These are phyloP conservation scores for Calocybe cyanea DNA, from an alignment of 768 basidiomycete species.

Conservation along the genomic window DNA sequence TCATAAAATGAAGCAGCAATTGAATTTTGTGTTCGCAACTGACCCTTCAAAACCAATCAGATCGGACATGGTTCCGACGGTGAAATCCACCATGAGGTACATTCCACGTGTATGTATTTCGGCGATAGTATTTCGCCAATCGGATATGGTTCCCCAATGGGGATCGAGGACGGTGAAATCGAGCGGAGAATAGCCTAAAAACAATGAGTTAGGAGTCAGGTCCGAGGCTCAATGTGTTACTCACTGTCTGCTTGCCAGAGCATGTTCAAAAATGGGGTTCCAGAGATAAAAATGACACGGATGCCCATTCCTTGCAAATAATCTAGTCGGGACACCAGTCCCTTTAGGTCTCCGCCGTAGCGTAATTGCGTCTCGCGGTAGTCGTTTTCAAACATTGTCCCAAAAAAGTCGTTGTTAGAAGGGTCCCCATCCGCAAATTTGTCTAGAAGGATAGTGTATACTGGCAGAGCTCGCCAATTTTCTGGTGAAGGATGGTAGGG, in stretches of 20 bases:
- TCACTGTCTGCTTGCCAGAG: constrained; percentile 94
- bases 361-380: constrained; percentile 87
- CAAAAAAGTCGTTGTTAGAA: constrained; percentile 86
- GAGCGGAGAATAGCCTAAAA: constrained; percentile 83
- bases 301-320: constrained; percentile 91
- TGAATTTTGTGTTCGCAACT: constrained; percentile 17
- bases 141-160: constrained; percentile 82
- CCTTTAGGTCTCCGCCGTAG: constrained; percentile 85
- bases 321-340: constrained; percentile 70
- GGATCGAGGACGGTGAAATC: constrained; percentile 91
- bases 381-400: constrained; percentile 76
- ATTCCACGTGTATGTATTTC: constrained; percentile 76
- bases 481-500: constrained; percentile 75
- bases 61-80: constrained; percentile 89
- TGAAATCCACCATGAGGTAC: constrained; percentile 94
- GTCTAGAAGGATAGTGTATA: constrained; percentile 83
- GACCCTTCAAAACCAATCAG: constrained; percentile 83
- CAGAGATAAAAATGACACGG: constrained; percentile 82
- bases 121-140: constrained; percentile 77
- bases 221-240: constrained; percentile 25
- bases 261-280: constrained; percentile 93
- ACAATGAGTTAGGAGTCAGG: constrained; percentile 6
- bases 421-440: constrained; percentile 95
- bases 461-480: constrained; percentile 83
- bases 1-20: background rate